A percentile compares a stretch with the other conserved stretches of the same genome.
These are phyloP conservation scores for Daldinia concentrica DNA, from an alignment of 495 filamentous ascomycete genomes.

Conservation along the genomic window DNA sequence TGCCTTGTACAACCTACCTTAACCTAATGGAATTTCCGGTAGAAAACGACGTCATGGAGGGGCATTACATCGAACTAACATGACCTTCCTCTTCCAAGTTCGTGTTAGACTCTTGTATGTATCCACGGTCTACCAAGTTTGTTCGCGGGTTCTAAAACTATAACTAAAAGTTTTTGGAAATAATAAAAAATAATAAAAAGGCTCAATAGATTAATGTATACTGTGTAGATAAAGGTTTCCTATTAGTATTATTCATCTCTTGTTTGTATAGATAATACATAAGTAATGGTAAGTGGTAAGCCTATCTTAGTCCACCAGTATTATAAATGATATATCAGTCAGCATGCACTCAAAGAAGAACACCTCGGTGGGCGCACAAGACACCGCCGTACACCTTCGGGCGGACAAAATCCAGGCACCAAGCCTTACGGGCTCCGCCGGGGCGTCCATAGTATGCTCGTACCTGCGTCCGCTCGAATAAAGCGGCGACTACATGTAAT, in stretches of 20 bases:
- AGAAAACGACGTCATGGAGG: slow-evolving; percentile 38
- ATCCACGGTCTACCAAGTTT: no score
- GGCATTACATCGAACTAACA: slow-evolving; percentile 9
- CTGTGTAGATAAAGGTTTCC: no score
- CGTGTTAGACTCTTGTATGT: neutral
- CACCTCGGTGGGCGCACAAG: slow-evolving; percentile 14
- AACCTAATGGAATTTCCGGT: slow-evolving; percentile 16
- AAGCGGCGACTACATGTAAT: slow-evolving; percentile 16
- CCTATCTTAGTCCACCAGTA: no score
- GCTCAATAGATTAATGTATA: no score
- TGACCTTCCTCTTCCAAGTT: slow-evolving; percentile 1
- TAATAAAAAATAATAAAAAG: no score
- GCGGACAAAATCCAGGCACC: slow-evolving; percentile 20
- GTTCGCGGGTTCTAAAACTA: no score
- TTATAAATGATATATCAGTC: neutral
- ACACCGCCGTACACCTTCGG: slow-evolving; percentile 25
- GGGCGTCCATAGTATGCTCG: slow-evolving; percentile 5
- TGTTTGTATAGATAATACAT: no score
- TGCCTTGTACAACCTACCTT: slow-evolving; percentile 24
- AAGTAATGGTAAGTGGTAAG: no score
- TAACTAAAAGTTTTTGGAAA: no score
- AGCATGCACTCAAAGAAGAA: neutral
- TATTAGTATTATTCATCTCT: no score
- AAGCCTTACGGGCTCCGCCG: slow-evolving; percentile 15
- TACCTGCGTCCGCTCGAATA: slow-evolving; percentile 35